Evolutionary conservation across 2,329 filamentous ascomycete genomes (phyloP), one percentile per base, ranked within the genome.

Genomic region (Ramularia endophylla): DNA sequence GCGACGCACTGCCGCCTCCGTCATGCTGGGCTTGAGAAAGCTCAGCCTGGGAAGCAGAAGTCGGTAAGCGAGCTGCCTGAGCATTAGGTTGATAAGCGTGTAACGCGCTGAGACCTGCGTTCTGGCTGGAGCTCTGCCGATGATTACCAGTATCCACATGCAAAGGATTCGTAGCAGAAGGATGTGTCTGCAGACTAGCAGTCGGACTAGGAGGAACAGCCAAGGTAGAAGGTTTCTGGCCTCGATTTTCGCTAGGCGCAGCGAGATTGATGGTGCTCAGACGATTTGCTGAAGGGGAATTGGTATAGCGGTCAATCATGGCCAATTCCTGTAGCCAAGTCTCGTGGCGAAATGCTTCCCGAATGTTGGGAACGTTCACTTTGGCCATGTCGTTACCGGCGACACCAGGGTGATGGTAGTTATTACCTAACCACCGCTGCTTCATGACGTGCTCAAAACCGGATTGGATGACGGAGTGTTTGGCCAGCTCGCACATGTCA

Each of bases 401-500:
- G 27, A 85, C 82, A 2, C 92, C 92, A 1, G 86, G 84, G 28
- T 83, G 69, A 58, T 85, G 73, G 61, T 83, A 97, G 50, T 85
- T 78, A 22, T 75, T 71, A 3, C 92, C 92, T 4, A 98, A 71
- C 90, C 90, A 98, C 63, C 88, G 80, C 59, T 89, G 81, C 67
- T 98, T 98, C 57, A 97, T 73, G 9, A 81, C 77, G 55, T 85
- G 73, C 62, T 98, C 92, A 59, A 94, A 98, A 5, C 92, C 92
- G 61, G 87, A 94, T 63, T 98, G 92, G 55, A 83, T 80, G 29
- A 98, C 92, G 8, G 87, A 95, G 62, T 97, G 90, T 67, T 95
- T 95, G 17, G 92, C 92, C 43, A 98, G 67, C 67, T 98, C 92
- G 61, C 92, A 97, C 92, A 98, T 98, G 59, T 98, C 92, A 3